Evolutionary conservation across 2,329 filamentous ascomycete genomes (phyloP), one percentile per base, ranked within the genome.

Genomic region (Uncinocarpus reesii): DNA sequence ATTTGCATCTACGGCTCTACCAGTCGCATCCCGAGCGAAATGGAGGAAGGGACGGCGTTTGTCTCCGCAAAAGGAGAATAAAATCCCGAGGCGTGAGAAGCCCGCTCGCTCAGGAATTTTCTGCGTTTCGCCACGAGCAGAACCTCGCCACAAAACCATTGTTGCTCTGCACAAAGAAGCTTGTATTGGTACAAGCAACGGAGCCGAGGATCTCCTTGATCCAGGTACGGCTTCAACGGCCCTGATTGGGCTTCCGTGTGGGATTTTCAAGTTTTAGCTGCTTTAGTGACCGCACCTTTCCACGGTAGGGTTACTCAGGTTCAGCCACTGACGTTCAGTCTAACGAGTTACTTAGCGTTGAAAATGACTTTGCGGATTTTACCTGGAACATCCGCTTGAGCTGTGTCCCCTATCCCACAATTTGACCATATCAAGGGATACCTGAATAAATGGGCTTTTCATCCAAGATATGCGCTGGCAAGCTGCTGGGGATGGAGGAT

Each of bases 291-390:
- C 18, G 31, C 29, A 35, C 26, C 24, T 24, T 35, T 35, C 42
- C 42, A 36, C 20, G 42, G 42, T 24, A 24, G 8, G n/a, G 13
- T 15, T 15, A 2, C 2, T 5, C 21, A 8, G 8, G 11, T 24
- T 13, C 15, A 44, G 42, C 42, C 42, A 44, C 42, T 36, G 35
- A 36, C 42, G 42, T 36, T 35, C 24, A 26, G 8, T 21, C 16
- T 11, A 13, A 5, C 26, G 8, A 41, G 23, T 13, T 29, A 20
- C 2, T n/a, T n/a, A n/a, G n/a, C n/a, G n/a, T n/a, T n/a, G n/a
- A n/a, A n/a, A n/a, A n/a, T n/a, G 20, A 23, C 21, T 16, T 15
- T 42, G 21, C 20, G 15, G 13, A 11, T 21, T n/a, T 43, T 43
- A 4, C 41, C 24, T 43, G 41, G 41, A 34, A 8, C 24, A 5